A percentile compares a stretch with the other conserved stretches of the same genome.
phyloP scores from a whole-genome alignment of 805 yeast species.

The Yamadazyma ubonensis region DNA sequence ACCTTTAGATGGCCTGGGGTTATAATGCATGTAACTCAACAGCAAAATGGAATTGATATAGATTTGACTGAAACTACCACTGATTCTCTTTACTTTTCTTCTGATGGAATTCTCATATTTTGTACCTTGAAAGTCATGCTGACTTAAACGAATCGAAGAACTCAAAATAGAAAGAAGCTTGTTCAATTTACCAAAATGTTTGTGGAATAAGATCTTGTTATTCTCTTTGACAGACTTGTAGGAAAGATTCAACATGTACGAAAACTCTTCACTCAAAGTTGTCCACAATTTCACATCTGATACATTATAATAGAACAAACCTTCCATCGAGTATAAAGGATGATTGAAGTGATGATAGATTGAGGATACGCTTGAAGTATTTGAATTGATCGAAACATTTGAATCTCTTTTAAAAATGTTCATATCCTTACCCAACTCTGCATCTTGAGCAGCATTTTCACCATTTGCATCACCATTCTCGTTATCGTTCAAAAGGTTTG shows the following conservation, averaged over 20 bases:
- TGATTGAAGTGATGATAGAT: slow-evolving; percentile 42
- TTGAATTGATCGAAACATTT: slow-evolving; percentile 26
- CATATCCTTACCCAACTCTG: slow-evolving; percentile 1
- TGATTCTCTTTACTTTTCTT: slow-evolving; percentile 50
- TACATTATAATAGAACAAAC: slow-evolving; percentile 56
- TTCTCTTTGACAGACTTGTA: slow-evolving; percentile 51
- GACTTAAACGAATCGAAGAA: slow-evolving; percentile 53
- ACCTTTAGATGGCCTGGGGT: slow-evolving; percentile 20
- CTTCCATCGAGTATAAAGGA: slow-evolving; percentile 40
- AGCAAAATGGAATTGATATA: slow-evolving; percentile 66
- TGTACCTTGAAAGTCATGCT: slow-evolving; percentile 48
- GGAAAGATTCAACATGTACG: slow-evolving; percentile 47
- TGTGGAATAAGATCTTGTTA: slow-evolving; percentile 51
- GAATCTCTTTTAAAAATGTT: slow-evolving; percentile 35
- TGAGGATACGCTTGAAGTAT: slow-evolving; percentile 13
- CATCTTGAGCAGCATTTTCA: neutral
- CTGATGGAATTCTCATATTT: slow-evolving; percentile 48
- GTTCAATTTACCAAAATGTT: slow-evolving; percentile 54
- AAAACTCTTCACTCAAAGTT: slow-evolving; percentile 48
- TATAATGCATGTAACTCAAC: slow-evolving; percentile 42
- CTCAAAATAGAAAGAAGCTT: slow-evolving; percentile 54
- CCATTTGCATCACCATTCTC: neutral
- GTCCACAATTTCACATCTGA: slow-evolving; percentile 63
- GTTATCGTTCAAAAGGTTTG: slow-evolving; percentile 4
- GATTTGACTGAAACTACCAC: slow-evolving; percentile 57